Percentiles rank a stretch among this genome's conserved stretches.
Evolutionary conservation across 345 rosid species (phyloP).

Genomic region (Heritiera fomes): DNA sequence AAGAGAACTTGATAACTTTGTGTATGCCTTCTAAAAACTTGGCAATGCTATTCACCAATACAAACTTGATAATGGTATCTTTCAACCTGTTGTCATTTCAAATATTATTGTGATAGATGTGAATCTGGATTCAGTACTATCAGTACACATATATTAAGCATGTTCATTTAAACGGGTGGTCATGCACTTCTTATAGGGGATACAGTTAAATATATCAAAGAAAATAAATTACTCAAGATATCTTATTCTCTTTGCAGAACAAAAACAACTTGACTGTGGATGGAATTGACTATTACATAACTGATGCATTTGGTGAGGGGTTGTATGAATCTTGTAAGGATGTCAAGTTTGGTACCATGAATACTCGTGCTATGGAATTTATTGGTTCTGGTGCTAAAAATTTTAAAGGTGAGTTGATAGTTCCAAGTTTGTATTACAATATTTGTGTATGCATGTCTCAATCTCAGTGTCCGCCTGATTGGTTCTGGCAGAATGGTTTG

Average conservation of each 20-base stretch:
- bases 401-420: slow-evolving; percentile 58
- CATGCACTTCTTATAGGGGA: slow-evolving; percentile 16
- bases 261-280: slow-evolving; percentile 77
- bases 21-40: slow-evolving; percentile 1
- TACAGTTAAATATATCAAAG: background rate
- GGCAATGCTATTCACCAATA: background rate
- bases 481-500: slow-evolving; percentile 77
- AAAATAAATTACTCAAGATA: background rate
- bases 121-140: background rate
- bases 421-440: background rate
- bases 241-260: slow-evolving; percentile 52
- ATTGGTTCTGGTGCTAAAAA: slow-evolving; percentile 87
- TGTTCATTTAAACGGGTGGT: background rate
- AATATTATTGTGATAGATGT: background rate
- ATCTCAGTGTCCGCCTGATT: slow-evolving; percentile 20
- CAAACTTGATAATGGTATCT: background rate
- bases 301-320: slow-evolving; percentile 81
- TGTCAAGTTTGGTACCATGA: slow-evolving; percentile 94
- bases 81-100: background rate
- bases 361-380: slow-evolving; percentile 73
- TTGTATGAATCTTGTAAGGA: slow-evolving; percentile 87
- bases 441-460: slow-evolving; percentile 4
- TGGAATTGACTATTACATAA: slow-evolving; percentile 69
- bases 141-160: background rate
- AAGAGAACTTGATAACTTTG: background rate